These are phyloP conservation scores for Fistulinella prunicolor DNA, from an alignment of 768 basidiomycete species.

Conservation along the genomic window DNA sequence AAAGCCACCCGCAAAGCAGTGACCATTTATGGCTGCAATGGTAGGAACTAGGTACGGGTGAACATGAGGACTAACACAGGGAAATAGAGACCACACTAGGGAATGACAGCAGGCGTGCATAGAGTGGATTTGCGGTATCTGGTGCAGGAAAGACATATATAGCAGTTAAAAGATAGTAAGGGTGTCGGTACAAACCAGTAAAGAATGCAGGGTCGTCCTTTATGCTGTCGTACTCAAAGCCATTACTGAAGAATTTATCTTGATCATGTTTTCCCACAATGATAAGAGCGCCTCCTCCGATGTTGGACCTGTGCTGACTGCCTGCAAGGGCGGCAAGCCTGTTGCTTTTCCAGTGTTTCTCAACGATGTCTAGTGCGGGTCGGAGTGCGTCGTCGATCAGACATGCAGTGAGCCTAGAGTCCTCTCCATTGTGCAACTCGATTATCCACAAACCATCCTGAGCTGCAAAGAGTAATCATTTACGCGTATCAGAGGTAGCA, in stretches of 20 bases:
- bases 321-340: slow-evolving; percentile 45
- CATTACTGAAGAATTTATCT: slow-evolving; percentile 89
- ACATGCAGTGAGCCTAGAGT: slow-evolving; percentile 61
- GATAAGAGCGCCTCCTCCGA: slow-evolving; percentile 67
- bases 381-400: slow-evolving; percentile 59
- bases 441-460: slow-evolving; percentile 70
- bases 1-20: slow-evolving; percentile 83
- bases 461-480: neutral
- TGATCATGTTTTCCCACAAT: slow-evolving; percentile 73
- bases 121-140: slow-evolving; percentile 76
- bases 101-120: slow-evolving; percentile 66
- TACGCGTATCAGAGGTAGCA: neutral
- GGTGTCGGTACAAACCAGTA: slow-evolving; percentile 42
- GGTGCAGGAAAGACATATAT: slow-evolving; percentile 7
- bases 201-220: slow-evolving; percentile 60
- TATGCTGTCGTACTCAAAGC: slow-evolving; percentile 60
- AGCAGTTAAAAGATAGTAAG: neutral
- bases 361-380: slow-evolving; percentile 71
- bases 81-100: slow-evolving; percentile 54
- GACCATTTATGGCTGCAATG: slow-evolving; percentile 78
- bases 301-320: slow-evolving; percentile 28
- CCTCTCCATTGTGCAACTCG: slow-evolving; percentile 76
- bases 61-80: neutral
- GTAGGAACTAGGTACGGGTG: slow-evolving; percentile 56
- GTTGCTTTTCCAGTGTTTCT: slow-evolving; percentile 63